phyloP scores from a whole-genome alignment of 2,329 filamentous ascomycete species.

The Penicillium sp. region DNA sequence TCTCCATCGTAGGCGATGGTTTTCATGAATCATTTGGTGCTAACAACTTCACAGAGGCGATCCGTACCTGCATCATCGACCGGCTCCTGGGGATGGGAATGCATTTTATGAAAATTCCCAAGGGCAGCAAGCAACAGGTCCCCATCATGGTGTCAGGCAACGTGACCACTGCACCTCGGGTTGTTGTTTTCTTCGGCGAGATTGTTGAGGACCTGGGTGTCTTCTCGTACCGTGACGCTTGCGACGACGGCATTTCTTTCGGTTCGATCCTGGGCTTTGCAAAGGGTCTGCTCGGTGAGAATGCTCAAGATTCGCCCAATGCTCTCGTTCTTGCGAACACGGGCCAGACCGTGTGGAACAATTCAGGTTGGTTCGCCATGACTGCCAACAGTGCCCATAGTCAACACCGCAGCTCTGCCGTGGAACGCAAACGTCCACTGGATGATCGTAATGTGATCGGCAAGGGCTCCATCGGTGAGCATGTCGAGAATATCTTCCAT shows the following conservation, averaged over 20 bases:
- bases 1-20: neutral
- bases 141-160: slow-evolving; percentile 66
- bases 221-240: slow-evolving; percentile 67
- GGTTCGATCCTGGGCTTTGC: slow-evolving; percentile 71
- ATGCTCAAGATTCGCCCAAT: slow-evolving; percentile 25
- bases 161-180: slow-evolving; percentile 57
- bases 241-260: slow-evolving; percentile 63
- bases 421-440: slow-evolving; percentile 49
- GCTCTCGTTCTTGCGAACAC: slow-evolving; percentile 72
- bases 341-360: slow-evolving; percentile 75
- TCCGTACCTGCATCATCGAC: slow-evolving; percentile 59
- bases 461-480: slow-evolving; percentile 58
- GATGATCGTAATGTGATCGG: slow-evolving; percentile 60
- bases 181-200: slow-evolving; percentile 76
- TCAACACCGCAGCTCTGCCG: slow-evolving; percentile 63
- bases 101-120: slow-evolving; percentile 61
- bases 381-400: slow-evolving; percentile 58
- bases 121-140: slow-evolving; percentile 55
- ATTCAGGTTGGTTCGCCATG: slow-evolving; percentile 60
- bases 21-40: neutral
- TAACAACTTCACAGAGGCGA: slow-evolving; percentile 42
- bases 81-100: slow-evolving; percentile 65
- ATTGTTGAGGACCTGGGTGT: slow-evolving; percentile 70
- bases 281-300: slow-evolving; percentile 41
- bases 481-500: slow-evolving; percentile 68